These are phyloP conservation scores for Ceratocystis papillata DNA, from an alignment of 2,329 filamentous ascomycete genomes.

Conservation along the genomic window DNA sequence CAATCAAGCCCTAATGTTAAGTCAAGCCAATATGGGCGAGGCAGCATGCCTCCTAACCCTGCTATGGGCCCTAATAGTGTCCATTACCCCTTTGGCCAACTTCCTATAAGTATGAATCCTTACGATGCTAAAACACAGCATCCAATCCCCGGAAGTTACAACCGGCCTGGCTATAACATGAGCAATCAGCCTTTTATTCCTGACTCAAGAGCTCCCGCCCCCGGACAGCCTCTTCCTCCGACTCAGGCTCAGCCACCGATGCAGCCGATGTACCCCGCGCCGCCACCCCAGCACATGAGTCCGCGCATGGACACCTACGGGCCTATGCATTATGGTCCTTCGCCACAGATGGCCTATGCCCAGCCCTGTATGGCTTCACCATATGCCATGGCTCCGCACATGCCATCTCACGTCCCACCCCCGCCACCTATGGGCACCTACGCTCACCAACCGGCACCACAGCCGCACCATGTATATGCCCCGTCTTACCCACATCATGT, in stretches of 20 bases:
- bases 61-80: slow-evolving; percentile 29
- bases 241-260: background rate
- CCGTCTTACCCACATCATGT: slow-evolving; percentile 30
- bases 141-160: slow-evolving; percentile 73
- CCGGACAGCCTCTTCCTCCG: background rate
- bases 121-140: slow-evolving; percentile 57
- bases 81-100: slow-evolving; percentile 68
- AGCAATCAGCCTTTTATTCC: slow-evolving; percentile 90
- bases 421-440: slow-evolving; percentile 44
- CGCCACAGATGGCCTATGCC: slow-evolving; percentile 31
- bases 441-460: slow-evolving; percentile 11
- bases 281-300: slow-evolving; percentile 40
- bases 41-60: slow-evolving; percentile 22
- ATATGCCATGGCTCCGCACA: slow-evolving; percentile 41
- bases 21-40: slow-evolving; percentile 29
- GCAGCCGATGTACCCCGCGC: slow-evolving; percentile 11
- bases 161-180: slow-evolving; percentile 80
- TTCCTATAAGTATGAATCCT: slow-evolving; percentile 58
- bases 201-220: slow-evolving; percentile 33
- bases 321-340: slow-evolving; percentile 36
- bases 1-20: slow-evolving; percentile 32
- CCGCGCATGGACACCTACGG: slow-evolving; percentile 40
- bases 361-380: slow-evolving; percentile 38
- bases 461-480: background rate
- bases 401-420: background rate